These are phyloP conservation scores for Scheffersomyces titani DNA, from an alignment of 1,139 yeast genomes.

Conservation along the genomic window DNA sequence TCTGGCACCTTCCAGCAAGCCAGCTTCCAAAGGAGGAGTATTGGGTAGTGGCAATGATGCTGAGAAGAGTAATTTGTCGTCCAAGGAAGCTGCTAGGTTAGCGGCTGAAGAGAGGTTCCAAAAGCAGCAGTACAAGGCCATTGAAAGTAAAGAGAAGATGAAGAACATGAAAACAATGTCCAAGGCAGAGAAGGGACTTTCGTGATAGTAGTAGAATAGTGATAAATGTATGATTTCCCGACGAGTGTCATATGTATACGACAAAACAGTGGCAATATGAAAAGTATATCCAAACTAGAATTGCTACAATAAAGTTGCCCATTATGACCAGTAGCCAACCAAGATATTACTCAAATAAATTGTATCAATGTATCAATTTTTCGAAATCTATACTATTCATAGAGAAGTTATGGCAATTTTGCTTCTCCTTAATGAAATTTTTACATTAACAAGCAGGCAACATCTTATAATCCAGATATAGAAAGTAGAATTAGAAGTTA, in stretches of 20 bases:
- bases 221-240: not conserved
- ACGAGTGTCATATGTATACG: not conserved
- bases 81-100: conserved; percentile 34
- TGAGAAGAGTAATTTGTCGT: conserved; percentile 2
- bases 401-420: no score
- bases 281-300: no score
- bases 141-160: conserved; percentile 29
- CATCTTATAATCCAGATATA: no score
- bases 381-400: no score
- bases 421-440: no score
- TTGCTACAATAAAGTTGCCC: no score
- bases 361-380: no score
- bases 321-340: no score
- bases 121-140: conserved; percentile 25
- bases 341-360: no score
- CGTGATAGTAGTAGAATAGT: not conserved
- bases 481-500: no score
- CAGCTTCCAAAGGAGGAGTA: not conserved
- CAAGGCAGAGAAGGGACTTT: conserved; percentile 31
- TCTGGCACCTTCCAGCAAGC: not conserved
- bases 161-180: conserved; percentile 32
- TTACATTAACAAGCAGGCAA: no score
- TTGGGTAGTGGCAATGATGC: not conserved
- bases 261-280: no score
- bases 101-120: conserved; percentile 38